Percentiles rank a stretch among this genome's conserved stretches.
Conservation (phyloP, 2,329 filamentous ascomycete genomes). For the Lachnellula suecica region DNA sequence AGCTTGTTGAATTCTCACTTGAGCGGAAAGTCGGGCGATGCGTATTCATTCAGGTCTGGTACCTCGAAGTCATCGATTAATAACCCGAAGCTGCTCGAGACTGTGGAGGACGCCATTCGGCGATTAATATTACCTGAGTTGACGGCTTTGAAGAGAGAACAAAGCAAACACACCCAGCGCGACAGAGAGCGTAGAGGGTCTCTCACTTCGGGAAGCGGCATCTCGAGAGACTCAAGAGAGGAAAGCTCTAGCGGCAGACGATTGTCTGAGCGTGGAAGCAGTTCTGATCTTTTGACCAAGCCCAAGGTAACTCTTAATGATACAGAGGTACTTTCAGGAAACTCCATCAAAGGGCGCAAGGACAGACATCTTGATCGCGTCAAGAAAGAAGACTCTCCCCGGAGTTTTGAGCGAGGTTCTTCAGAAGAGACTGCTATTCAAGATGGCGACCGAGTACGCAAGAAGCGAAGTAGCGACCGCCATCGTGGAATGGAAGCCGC, state of each 20-base stretch:
- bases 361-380: conserved; percentile 47
- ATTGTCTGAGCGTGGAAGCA: conserved; percentile 42
- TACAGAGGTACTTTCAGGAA: conserved; percentile 54
- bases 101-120: conserved; percentile 74
- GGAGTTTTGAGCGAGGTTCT: conserved; percentile 38
- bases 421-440: conserved; percentile 47
- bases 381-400: conserved; percentile 24
- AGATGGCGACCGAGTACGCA: conserved; percentile 47
- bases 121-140: conserved; percentile 81
- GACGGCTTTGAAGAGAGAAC: conserved; percentile 86
- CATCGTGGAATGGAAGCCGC: conserved; percentile 27
- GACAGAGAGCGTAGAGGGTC: conserved; percentile 61
- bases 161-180: conserved; percentile 72
- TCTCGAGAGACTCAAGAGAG: conserved; percentile 51
- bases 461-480: conserved; percentile 27
- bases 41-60: conserved; percentile 58
- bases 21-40: conserved; percentile 54
- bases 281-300: conserved; percentile 40
- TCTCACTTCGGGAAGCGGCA: conserved; percentile 53
- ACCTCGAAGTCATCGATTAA: conserved; percentile 63
- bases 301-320: conserved; percentile 61
- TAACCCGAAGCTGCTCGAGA: conserved; percentile 69
- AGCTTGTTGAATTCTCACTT: conserved; percentile 57
- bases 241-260: conserved; percentile 25
- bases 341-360: conserved; percentile 50